These are phyloP conservation scores for Blastocladiella emersonii DNA, from an alignment of 371 early-diverging fungal genomes.

Conservation along the genomic window DNA sequence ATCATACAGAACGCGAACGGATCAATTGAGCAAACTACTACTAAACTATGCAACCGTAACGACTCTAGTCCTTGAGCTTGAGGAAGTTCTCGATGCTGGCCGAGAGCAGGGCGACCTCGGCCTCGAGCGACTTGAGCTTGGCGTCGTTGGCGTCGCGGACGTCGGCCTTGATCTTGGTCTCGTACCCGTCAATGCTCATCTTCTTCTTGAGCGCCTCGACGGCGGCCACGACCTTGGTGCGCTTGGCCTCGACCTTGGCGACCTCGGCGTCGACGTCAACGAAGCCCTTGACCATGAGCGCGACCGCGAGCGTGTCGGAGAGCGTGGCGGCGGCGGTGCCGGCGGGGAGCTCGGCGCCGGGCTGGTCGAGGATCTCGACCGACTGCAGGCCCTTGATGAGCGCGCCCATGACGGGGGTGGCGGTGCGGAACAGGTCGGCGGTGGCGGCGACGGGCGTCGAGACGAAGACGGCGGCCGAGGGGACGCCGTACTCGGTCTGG, in stretches of 20 bases:
- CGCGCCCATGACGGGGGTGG: constrained; percentile 40
- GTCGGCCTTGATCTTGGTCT: constrained; percentile 40
- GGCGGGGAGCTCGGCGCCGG: constrained; percentile 45
- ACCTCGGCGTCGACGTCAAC: constrained; percentile 70
- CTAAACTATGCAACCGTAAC: too few relatives aligned
- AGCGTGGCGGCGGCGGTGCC: constrained; percentile 56
- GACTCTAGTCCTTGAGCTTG: constrained; percentile 33
- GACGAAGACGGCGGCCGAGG: constrained; percentile 22
- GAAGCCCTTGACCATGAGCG: constrained; percentile 52
- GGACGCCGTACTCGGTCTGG: constrained; percentile 48
- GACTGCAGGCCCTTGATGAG: constrained; percentile 61
- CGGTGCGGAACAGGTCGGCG: constrained; percentile 21
- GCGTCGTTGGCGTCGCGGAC: constrained; percentile 42
- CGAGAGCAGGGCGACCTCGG: constrained; percentile 50
- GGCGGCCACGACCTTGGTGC: constrained; percentile 38
- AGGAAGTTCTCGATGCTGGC: constrained; percentile 47
- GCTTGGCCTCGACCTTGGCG: constrained; percentile 48
- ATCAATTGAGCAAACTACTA: too few relatives aligned
- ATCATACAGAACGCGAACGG: too few relatives aligned
- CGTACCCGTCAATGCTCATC: constrained; percentile 45
- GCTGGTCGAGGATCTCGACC: constrained; percentile 35
- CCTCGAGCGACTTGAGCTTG: constrained; percentile 34
- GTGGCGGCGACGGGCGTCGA: constrained; percentile 12
- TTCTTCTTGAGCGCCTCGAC: constrained; percentile 36
- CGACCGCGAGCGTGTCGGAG: constrained; percentile 38